Evolutionary conservation across 306 rosid species (phyloP), one percentile per base, ranked within the genome.

Genomic region (Quillaja saponaria): DNA sequence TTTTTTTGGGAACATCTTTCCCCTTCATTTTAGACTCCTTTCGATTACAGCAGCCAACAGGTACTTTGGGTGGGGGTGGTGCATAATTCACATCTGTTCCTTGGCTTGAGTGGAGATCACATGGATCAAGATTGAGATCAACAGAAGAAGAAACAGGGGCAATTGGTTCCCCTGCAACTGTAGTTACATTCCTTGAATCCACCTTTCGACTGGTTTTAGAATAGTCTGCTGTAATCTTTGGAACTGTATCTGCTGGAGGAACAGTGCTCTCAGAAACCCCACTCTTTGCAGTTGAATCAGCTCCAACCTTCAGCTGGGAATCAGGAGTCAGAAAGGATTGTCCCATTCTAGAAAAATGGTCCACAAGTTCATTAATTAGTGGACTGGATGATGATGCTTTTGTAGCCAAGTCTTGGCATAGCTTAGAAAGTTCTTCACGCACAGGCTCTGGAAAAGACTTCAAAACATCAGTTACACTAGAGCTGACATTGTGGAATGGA

Each of bases 51-150:
- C 68, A 77, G 71, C 60, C 66, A 53, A 56, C 61, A 44, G 75
- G 47, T 59, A 48, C 74, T 55, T 62, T 44, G n/a, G 68, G 56
- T 52, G 63, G 55, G 37, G 57, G 68, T 41, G 76, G 62, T 49
- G 48, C 34, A 58, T 34, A 21, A 58, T 51, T 70, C 47, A 25
- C 42, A 35, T n/a, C 7, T 7, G 66, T 7, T 17, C 57, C 49
- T 44, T 58, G 71, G 33, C 74, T 64, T 51, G 72, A 53, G 69
- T 12, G 34, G 28, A 61, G 39, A 64, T 69, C 85, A 31, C 18
- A 34, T 25, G 90, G 92, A 53, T 17, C 82, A 47, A 17, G 25
- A 74, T 86, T 81, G 50, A 78, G 92, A 81, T 89, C 96, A 59
- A 83, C 83, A 20, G 66, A 33, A 35, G 63, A 44, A 46, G 60